phyloP scores from a whole-genome alignment of 768 basidiomycete species.

The Lyophyllum shimeji region DNA sequence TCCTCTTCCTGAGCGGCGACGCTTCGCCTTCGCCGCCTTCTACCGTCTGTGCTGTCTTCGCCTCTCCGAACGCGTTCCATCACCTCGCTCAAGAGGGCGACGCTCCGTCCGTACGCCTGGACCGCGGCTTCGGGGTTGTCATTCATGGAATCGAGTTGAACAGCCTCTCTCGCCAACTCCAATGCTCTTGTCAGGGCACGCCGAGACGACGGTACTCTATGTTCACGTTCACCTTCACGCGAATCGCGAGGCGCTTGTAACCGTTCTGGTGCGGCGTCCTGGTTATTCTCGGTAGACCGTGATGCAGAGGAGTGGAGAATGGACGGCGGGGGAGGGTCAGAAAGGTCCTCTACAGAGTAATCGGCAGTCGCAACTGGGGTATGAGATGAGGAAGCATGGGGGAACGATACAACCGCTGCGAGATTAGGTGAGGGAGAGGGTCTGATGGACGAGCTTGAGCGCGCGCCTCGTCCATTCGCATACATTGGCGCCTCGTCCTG shows the following conservation, averaged over 20 bases:
- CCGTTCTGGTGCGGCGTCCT: conserved; percentile 44
- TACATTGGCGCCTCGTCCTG: conserved; percentile 22
- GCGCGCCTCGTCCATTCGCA: conserved; percentile 25
- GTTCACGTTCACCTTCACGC: conserved; percentile 50
- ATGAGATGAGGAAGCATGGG: conserved; percentile 36
- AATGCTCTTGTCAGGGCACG: conserved; percentile 84
- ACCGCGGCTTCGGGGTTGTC: conserved; percentile 89
- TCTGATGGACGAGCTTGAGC: conserved; percentile 36
- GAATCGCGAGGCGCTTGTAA: conserved; percentile 43
- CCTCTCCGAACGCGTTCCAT: conserved; percentile 90
- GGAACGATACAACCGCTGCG: conserved; percentile 61
- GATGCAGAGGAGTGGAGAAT: conserved; percentile 42
- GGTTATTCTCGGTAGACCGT: conserved; percentile 25
- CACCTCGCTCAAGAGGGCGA: conserved; percentile 84
- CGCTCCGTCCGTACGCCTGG: conserved; percentile 84
- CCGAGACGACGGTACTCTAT: conserved; percentile 72
- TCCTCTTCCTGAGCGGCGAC: conserved; percentile 92
- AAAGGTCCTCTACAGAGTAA: conserved; percentile 48
- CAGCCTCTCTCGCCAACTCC: conserved; percentile 87
- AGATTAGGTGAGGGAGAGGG: conserved; percentile 46
- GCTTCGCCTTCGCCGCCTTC: conserved; percentile 66
- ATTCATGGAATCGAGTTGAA: conserved; percentile 83
- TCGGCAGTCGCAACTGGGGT: conserved; percentile 20
- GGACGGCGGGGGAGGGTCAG: conserved; percentile 58
- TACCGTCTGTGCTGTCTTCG: conserved; percentile 73